phyloP scores from a whole-genome alignment of 1,139 yeast genomes.

The Pichia sp. region DNA sequence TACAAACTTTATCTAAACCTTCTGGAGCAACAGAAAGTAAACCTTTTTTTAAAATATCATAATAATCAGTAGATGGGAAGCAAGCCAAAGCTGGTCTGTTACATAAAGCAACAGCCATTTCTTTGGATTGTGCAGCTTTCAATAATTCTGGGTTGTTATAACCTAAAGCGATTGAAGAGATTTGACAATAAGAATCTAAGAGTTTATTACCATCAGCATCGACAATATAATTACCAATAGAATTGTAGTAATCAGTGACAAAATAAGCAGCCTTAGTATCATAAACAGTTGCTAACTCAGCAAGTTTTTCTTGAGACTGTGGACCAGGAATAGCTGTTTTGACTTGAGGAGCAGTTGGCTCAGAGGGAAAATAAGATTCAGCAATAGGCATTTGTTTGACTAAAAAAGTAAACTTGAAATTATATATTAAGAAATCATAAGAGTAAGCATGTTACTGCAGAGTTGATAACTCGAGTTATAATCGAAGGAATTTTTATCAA shows the following conservation, averaged over 20 bases:
- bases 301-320: constrained; percentile 38
- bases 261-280: constrained; percentile 68
- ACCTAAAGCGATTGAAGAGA: constrained; percentile 69
- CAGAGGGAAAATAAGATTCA: constrained; percentile 48
- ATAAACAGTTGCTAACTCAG: constrained; percentile 48
- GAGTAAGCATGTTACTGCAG: no score
- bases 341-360: constrained; percentile 40
- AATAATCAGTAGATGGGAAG: constrained; percentile 56
- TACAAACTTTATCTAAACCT: constrained; percentile 61
- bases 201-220: constrained; percentile 65
- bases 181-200: constrained; percentile 66
- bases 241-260: constrained; percentile 58
- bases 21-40: constrained; percentile 64
- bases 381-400: constrained; percentile 34
- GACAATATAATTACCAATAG: constrained; percentile 62
- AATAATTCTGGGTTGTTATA: constrained; percentile 68
- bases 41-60: constrained; percentile 46
- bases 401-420: background rate
- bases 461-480: no score
- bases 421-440: background rate
- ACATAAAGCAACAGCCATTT: constrained; percentile 60
- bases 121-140: constrained; percentile 55
- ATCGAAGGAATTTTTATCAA: no score
- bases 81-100: constrained; percentile 75
- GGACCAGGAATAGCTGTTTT: constrained; percentile 58